Percentiles rank a stretch among this genome's conserved stretches.
phyloP scores from a whole-genome alignment of 2,329 filamentous ascomycete genomes.

The Botrytis medusae region DNA sequence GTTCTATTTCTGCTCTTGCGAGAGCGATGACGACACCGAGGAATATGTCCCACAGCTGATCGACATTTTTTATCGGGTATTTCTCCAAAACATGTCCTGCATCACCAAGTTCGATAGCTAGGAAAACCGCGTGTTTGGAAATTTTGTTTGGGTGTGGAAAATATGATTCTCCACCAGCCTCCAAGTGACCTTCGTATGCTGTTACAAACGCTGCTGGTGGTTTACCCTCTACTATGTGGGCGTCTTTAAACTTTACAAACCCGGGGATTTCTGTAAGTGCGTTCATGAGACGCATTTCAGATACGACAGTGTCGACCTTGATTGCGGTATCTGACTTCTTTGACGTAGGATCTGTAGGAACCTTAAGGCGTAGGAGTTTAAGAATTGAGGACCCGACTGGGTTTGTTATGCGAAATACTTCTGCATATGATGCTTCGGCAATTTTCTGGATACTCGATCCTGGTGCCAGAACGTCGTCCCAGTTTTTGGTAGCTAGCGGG shows the following conservation, averaged over 20 bases:
- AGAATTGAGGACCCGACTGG: slow-evolving; percentile 61
- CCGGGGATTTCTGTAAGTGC: slow-evolving; percentile 63
- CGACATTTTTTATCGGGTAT: slow-evolving; percentile 49
- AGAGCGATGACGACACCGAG: slow-evolving; percentile 60
- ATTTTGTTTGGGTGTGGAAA: slow-evolving; percentile 63
- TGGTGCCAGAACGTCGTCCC: slow-evolving; percentile 57
- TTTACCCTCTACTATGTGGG: slow-evolving; percentile 59
- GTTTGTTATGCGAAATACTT: slow-evolving; percentile 64
- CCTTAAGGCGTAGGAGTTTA: slow-evolving; percentile 59
- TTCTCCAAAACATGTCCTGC: slow-evolving; percentile 61
- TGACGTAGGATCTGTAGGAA: slow-evolving; percentile 29
- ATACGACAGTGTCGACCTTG: slow-evolving; percentile 50
- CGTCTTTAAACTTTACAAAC: slow-evolving; percentile 65
- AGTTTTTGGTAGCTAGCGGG: slow-evolving; percentile 37
- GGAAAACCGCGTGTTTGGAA: slow-evolving; percentile 56
- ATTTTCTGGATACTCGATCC: slow-evolving; percentile 60
- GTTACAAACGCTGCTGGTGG: slow-evolving; percentile 54
- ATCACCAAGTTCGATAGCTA: slow-evolving; percentile 64
- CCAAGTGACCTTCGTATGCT: slow-evolving; percentile 44
- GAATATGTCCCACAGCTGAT: slow-evolving; percentile 64
- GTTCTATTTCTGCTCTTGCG: slow-evolving; percentile 57
- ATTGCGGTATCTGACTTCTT: slow-evolving; percentile 29
- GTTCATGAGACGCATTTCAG: slow-evolving; percentile 63
- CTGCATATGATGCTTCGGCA: slow-evolving; percentile 65
- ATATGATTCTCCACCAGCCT: slow-evolving; percentile 46